Base-by-base conservation (phyloP, 2,329 filamentous ascomycete genomes). In the Pseudogymnoascus destructans region DNA sequence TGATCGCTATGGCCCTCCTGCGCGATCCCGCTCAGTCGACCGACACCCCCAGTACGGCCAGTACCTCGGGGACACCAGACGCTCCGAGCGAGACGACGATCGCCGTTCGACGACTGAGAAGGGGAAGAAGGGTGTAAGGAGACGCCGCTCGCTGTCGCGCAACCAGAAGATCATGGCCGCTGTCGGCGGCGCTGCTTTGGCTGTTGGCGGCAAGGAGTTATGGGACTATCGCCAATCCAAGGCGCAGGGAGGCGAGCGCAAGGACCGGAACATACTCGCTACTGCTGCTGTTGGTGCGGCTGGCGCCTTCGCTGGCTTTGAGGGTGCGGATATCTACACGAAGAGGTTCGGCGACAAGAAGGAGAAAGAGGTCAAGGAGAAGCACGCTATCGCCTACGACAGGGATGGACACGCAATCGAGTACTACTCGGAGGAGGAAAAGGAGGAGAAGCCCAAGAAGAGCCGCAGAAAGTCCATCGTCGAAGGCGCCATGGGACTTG, bases 151-250 rank as follows among this genome's bases (percentile, higher is more conserved):
- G 60, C 71, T 84, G 60, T 77, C 77, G 61, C 80, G 83, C 70
- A 79, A 85, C 65, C 78, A 85, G 63, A 84, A 84, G 70, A 82
- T 85, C 62, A 75, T 84, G 52, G 82, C 82, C 19, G 82, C 80
- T n/a, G 76, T 85, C 32, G 78, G 80, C 33, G 82, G 82, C 40
- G 82, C 82, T 57, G 79, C 82, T 30, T 70, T 85, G 19, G 79
- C 80, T n/a, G 79, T 81, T 8, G 82, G 81, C 56, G 80, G 80
- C 56, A 85, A 86, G 70, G 82, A 86, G 67, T 70, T 85, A 3
- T 85, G 77, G 68, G 82, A 86, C 65, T 81, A 82, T 61, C 78
- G 73, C 63, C 79, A 84, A 65, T 80, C 67, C 36, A 62, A 69
- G 40, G 64, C 66, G 76, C 61, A 77, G 75, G 63, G 68, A 77